Base-by-base conservation (phyloP, 2,329 filamentous ascomycete species). In the Macrophomina phaseolina region DNA sequence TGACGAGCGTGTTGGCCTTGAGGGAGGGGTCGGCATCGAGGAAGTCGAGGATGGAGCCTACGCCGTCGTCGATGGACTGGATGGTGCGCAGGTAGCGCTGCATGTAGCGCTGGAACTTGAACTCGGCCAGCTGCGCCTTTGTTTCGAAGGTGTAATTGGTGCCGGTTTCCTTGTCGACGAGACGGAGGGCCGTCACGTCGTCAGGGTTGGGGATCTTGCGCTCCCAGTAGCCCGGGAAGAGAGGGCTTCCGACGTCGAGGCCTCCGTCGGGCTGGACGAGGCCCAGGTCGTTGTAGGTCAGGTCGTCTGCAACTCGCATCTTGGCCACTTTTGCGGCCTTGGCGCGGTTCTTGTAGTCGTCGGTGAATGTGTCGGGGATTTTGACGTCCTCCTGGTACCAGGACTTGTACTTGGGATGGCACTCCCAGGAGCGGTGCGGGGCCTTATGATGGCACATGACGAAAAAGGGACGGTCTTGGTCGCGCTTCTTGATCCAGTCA, bases 401-500 rank as follows among this genome's bases (percentile, higher is more conserved):
- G 52, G 80, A 46, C 66, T 81, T 82, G 72, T 86, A 82, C 68
- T 83, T 83, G 5, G 77, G 70, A 67, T 86, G 76, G 64, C 76
- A 84, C 69, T 86, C 83, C 84, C 84, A 86, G 14, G 77, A 80
- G 3, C 83, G 77, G 68, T 86, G 84, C 0, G 84, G 84, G 0
- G 84, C 84, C 69, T 86, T 86, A 71, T 86, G 84, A 68, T 86
- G 84, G 70, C 83, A 86, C 84, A 86, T 86, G 51, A 85, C 70
- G 70, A 85, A 86, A 73, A 86, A 86, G 0, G 83, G 83, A 66
- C 76, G 76, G 1, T 65, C 49, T 5, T 67, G 68, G 48, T 76
- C 75, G 7, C 76, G 74, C 23, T 72, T 55, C 40, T 75, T 71
- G 18, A 85, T 79, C 70, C 77, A 84, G 34, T 80, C 70, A 5